Evolutionary conservation across 2,329 filamentous ascomycete genomes (phyloP).

Genomic region (Fusarium continuum): DNA sequence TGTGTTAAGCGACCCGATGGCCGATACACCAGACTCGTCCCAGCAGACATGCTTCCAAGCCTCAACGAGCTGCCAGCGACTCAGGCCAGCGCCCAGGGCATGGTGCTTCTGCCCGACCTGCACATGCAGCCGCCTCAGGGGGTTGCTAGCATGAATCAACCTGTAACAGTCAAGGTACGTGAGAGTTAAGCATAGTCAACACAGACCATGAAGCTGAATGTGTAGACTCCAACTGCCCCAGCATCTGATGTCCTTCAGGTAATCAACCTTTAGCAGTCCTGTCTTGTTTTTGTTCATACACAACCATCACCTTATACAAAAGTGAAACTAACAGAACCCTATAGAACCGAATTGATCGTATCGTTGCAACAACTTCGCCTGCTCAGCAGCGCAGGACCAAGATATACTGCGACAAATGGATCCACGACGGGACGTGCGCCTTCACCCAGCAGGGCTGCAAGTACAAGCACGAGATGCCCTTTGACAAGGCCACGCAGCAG

Average conservation of each 20-base stretch:
- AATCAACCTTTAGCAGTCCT: conserved; percentile 21
- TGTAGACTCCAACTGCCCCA: conserved; percentile 37
- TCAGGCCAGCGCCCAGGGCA: conserved; percentile 52
- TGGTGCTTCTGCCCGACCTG: conserved; percentile 59
- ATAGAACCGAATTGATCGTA: conserved; percentile 49
- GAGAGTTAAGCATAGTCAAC: neutral
- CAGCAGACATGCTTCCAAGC: conserved; percentile 32
- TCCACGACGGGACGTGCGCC: conserved; percentile 83
- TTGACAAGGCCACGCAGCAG: conserved; percentile 70
- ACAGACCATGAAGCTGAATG: conserved; percentile 41
- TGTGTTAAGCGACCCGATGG: conserved; percentile 29
- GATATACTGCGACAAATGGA: conserved; percentile 89
- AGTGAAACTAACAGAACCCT: conserved; percentile 21
- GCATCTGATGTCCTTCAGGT: conserved; percentile 49
- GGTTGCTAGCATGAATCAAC: conserved; percentile 50
- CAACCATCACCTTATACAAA: neutral
- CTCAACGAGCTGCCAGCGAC: conserved; percentile 55
- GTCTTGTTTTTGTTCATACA: neutral
- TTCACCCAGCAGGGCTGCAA: conserved; percentile 88
- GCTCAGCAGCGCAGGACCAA: conserved; percentile 64
- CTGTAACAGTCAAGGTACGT: conserved; percentile 54
- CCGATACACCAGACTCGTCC: conserved; percentile 31
- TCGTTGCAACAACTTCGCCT: conserved; percentile 45
- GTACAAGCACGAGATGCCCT: conserved; percentile 91
- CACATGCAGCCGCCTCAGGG: conserved; percentile 50